Base-by-base conservation (phyloP, 805 yeast species). In the Metschnikowia lachancei region DNA sequence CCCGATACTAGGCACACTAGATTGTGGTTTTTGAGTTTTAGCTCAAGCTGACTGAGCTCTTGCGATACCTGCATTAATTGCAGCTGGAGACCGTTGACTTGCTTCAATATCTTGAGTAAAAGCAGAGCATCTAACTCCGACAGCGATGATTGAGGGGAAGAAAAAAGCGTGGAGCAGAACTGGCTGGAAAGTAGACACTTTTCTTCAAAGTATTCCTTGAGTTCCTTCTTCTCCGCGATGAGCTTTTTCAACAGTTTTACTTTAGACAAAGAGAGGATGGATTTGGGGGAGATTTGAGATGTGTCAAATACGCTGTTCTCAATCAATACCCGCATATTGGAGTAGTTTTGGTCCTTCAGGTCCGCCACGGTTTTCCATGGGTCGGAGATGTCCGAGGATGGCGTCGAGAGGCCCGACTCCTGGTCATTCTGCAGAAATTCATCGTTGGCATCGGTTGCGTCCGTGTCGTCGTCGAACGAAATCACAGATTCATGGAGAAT, bases 1-100 rank as follows among this genome's bases (percentile, higher is more conserved):
- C 81, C 80, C 50, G 76, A 60, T 13, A 72, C 71, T 38, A 74
- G 65, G 28, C 77, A 70, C 0, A 76, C 66, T 41, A 73, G 53
- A 46, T 75, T 70, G 53, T 76, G 81, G 50, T 68, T 66, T 44
- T 61, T 64, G 41, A 75, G 55, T 38, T 54, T 55, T 11, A 55
- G 39, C 9, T 53, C 55, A 36, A 69, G 57, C 2, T 47, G 50
- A 12, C 63, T 67, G 35, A 70, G 55, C 36, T 69, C 74, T 12
- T 55, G 53, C 34, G 57, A 53, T 10, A 58, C 54, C 10, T 50
- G 43, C 19, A 56, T 51, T 24, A 69, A 52, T 42, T 68, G 66
- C 43, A 59, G 53, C 46, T 68, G 72, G 39, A 72, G 59, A 11
- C 58, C 47, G 17, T 58, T 57, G 36, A 60, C 65, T 49, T 68